These are phyloP conservation scores for Rhizophagus sp. DNA, from an alignment of 192 early-diverging fungal genomes.

Conservation along the genomic window DNA sequence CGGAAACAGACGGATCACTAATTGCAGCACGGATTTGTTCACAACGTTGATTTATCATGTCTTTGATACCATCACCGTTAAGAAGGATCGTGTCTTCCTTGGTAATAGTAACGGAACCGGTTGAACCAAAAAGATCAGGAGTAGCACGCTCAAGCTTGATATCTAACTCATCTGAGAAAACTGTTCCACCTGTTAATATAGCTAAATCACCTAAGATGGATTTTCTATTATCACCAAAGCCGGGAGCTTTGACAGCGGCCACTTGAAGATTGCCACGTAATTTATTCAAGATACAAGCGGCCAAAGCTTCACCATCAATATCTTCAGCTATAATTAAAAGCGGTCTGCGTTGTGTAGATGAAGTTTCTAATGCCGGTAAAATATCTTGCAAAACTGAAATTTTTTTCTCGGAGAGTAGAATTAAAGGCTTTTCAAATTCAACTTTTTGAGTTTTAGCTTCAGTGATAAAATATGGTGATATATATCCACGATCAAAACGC, in stretches of 20 bases:
- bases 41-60: slow-evolving; percentile 86
- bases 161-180: slow-evolving; percentile 97
- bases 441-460: slow-evolving; percentile 98
- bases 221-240: slow-evolving; percentile 99
- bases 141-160: slow-evolving; percentile 95
- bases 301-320: slow-evolving; percentile 98
- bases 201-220: slow-evolving; percentile 97
- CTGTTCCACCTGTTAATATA: slow-evolving; percentile 93
- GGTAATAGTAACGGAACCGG: slow-evolving; percentile 87
- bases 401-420: slow-evolving; percentile 98
- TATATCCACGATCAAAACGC: slow-evolving; percentile 99
- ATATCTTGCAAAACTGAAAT: slow-evolving; percentile 95
- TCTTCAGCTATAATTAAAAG: slow-evolving; percentile 98
- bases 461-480: slow-evolving; percentile 99
- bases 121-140: slow-evolving; percentile 88
- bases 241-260: slow-evolving; percentile 97
- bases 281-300: slow-evolving; percentile 99
- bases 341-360: slow-evolving; percentile 93
- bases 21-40: slow-evolving; percentile 97
- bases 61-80: slow-evolving; percentile 93
- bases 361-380: slow-evolving; percentile 92
- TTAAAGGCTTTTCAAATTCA: slow-evolving; percentile 99
- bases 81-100: slow-evolving; percentile 99
- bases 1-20: slow-evolving; percentile 74
- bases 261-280: slow-evolving; percentile 98